phyloP scores from a whole-genome alignment of 129 eudicot genomes.

The Chrysanthemum lavandulifolium region DNA sequence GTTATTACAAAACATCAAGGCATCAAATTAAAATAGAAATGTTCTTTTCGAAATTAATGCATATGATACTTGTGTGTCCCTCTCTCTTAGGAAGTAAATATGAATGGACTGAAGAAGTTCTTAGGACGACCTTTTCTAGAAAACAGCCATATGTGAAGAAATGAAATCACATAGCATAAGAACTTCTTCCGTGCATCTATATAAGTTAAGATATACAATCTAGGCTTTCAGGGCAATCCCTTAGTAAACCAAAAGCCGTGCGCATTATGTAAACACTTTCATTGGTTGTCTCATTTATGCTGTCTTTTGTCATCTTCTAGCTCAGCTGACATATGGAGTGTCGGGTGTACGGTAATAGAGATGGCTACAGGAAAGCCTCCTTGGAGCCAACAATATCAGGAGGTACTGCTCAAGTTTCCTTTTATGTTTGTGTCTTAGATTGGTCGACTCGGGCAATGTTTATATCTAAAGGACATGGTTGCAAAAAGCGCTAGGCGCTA shows the following conservation, averaged over 20 bases:
- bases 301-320: constrained; percentile 30
- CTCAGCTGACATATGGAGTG: constrained; percentile 95
- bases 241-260: background rate
- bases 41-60: background rate
- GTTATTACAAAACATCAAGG: too few relatives aligned
- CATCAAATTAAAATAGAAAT: background rate
- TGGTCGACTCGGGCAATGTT: background rate
- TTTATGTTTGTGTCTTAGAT: constrained; percentile 6
- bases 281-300: constrained; percentile 4
- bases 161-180: background rate
- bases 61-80: background rate
- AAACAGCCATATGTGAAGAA: background rate
- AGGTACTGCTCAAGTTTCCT: constrained; percentile 35
- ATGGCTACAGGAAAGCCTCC: constrained; percentile 96
- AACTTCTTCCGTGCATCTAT: too few relatives aligned
- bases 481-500: too few relatives aligned
- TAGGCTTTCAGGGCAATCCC: background rate
- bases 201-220: background rate
- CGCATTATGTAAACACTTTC: background rate
- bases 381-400: constrained; percentile 82
- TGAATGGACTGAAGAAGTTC: background rate
- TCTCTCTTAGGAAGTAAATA: background rate
- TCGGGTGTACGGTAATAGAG: constrained; percentile 83
- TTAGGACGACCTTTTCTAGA: background rate
- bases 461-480: too few relatives aligned